phyloP scores from a whole-genome alignment of 352 stramenopile genomes.

The Phytophthora capsici region DNA sequence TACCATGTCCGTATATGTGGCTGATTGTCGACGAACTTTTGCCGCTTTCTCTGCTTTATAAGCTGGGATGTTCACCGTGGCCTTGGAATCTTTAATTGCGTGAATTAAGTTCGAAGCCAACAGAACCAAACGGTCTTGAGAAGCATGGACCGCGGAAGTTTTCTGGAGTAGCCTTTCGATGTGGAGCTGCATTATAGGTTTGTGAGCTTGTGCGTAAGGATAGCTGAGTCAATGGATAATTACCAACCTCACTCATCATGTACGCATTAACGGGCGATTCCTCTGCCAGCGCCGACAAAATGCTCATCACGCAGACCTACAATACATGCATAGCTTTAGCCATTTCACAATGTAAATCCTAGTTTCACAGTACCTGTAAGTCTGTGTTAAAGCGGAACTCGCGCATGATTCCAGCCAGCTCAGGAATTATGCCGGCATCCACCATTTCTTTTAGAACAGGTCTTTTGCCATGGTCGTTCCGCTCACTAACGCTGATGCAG shows the following conservation, averaged over 20 bases:
- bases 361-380: conserved; percentile 44
- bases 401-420: conserved; percentile 51
- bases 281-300: conserved; percentile 54
- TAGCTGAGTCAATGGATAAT: too few species aligned
- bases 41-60: conserved; percentile 46
- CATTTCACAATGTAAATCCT: neutral
- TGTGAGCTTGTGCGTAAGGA: neutral
- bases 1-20: conserved; percentile 43
- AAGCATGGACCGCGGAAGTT: conserved; percentile 46
- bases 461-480: conserved; percentile 32
- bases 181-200: conserved; percentile 13
- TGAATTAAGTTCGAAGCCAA: conserved; percentile 48
- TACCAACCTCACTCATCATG: conserved; percentile 60
- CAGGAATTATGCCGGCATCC: conserved; percentile 44
- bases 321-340: too few species aligned
- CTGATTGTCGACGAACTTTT: conserved; percentile 39
- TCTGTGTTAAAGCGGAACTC: conserved; percentile 70
- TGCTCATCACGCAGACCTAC: conserved; percentile 30
- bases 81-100: conserved; percentile 52
- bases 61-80: conserved; percentile 38
- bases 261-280: conserved; percentile 63
- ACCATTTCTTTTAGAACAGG: conserved; percentile 50
- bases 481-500: conserved; percentile 35
- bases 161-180: conserved; percentile 52
- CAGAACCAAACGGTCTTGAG: conserved; percentile 52